Evolutionary conservation across 1,139 yeast species (phyloP).

Genomic region (Blastobotrys petasosporus): DNA sequence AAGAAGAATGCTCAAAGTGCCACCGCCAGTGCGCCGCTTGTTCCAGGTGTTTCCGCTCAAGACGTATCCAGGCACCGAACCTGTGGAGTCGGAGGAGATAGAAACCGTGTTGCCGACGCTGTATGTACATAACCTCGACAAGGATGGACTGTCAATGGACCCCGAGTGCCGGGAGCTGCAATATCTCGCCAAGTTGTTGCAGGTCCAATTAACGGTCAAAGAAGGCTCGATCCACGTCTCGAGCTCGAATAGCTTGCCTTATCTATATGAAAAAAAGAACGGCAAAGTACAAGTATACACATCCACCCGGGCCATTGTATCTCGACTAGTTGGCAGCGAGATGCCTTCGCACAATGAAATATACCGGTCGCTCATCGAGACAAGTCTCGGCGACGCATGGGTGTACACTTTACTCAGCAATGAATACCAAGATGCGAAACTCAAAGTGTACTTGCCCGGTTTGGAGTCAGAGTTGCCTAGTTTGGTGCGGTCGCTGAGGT

Average conservation of each 20-base stretch:
- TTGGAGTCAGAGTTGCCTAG: conserved; percentile 16
- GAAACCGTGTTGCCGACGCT: conserved; percentile 13
- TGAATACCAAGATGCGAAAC: conserved; percentile 7
- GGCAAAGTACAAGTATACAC: conserved; percentile 10
- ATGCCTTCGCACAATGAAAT: conserved; percentile 11
- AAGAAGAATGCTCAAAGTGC: conserved; percentile 33
- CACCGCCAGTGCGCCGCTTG: conserved; percentile 39
- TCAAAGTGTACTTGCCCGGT: conserved; percentile 18
- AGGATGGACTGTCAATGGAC: conserved; percentile 24
- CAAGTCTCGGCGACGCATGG: conserved; percentile 32
- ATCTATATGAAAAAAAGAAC: conserved; percentile 12
- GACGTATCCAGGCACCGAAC: conserved; percentile 23
- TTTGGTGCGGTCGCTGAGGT: conserved; percentile 13
- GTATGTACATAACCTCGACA: conserved; percentile 25
- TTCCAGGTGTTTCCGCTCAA: conserved; percentile 48
- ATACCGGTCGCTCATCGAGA: conserved; percentile 24
- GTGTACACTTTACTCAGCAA: conserved; percentile 22
- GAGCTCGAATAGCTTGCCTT: conserved; percentile 21
- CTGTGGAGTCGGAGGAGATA: neutral
- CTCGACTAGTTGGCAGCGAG: conserved; percentile 9
- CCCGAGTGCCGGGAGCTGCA: conserved; percentile 30
- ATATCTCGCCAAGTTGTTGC: conserved; percentile 17
- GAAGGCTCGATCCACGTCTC: conserved; percentile 15
- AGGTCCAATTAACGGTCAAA: conserved; percentile 10
- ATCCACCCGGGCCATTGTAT: conserved; percentile 9